phyloP scores from a whole-genome alignment of 306 rosid species.

The Quercus dentata region DNA sequence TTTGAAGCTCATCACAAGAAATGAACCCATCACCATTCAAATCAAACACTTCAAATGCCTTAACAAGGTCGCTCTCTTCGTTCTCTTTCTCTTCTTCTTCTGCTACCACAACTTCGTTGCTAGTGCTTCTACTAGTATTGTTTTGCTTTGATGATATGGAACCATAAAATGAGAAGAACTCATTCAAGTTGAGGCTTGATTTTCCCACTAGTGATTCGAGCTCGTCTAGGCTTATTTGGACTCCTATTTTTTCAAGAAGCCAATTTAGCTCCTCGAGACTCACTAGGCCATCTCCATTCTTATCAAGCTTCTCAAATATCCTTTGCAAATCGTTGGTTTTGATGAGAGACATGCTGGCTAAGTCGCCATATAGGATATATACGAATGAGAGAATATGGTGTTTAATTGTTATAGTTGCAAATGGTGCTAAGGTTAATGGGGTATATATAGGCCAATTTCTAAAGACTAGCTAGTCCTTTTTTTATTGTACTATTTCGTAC shows the following conservation, averaged over 20 bases:
- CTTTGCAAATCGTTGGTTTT: slow-evolving; percentile 49
- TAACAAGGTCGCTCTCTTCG: slow-evolving; percentile 49
- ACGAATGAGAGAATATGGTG: background rate
- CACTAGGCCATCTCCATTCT: slow-evolving; percentile 56
- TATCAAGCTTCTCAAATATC: slow-evolving; percentile 64
- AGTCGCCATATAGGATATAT: background rate
- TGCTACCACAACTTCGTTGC: background rate
- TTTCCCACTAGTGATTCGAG: slow-evolving; percentile 52
- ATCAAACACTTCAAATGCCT: slow-evolving; percentile 78
- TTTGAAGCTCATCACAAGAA: slow-evolving; percentile 55
- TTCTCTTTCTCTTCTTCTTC: slow-evolving; percentile 12
- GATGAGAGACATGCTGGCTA: slow-evolving; percentile 38
- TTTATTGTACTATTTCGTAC: background rate
- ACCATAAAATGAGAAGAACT: slow-evolving; percentile 59
- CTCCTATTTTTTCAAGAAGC: slow-evolving; percentile 38
- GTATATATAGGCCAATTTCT: too few species aligned
- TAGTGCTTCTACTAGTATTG: slow-evolving; percentile 7
- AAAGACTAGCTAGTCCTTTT: too few species aligned
- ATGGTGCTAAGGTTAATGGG: too few species aligned
- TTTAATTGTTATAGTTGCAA: background rate
- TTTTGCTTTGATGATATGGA: slow-evolving; percentile 40
- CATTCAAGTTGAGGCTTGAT: slow-evolving; percentile 40
- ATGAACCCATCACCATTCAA: slow-evolving; percentile 79
- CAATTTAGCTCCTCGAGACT: slow-evolving; percentile 58
- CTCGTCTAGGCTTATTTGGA: slow-evolving; percentile 33